phyloP scores from a whole-genome alignment of 371 early-diverging fungal genomes.

The Choanephora cucurbitarum region DNA sequence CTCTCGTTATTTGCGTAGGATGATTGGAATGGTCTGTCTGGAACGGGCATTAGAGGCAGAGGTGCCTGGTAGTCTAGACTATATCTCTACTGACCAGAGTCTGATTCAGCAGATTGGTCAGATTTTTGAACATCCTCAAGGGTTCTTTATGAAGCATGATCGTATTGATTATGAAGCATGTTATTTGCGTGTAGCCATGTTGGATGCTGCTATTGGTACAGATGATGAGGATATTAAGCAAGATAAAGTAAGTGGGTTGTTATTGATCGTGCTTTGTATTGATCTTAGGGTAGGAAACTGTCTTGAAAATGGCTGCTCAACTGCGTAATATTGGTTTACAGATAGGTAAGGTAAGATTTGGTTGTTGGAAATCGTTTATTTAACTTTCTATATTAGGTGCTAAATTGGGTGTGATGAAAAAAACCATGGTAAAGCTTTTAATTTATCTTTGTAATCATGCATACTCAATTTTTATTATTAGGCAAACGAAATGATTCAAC shows the following conservation, averaged over 20 bases:
- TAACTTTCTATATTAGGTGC: no score
- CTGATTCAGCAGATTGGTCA: slow-evolving; percentile 8
- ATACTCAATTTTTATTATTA: slow-evolving; percentile 5
- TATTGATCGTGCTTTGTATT: no score
- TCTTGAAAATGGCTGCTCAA: slow-evolving; percentile 21
- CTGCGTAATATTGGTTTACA: slow-evolving; percentile 27
- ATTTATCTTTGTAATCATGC: no score
- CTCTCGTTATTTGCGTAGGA: slow-evolving; percentile 25
- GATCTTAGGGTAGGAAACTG: slow-evolving; percentile 10
- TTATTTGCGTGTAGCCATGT: slow-evolving; percentile 16
- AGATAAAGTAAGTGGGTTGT: slow-evolving; percentile 20
- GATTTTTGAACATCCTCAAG: slow-evolving; percentile 20
- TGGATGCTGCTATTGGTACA: slow-evolving; percentile 37
- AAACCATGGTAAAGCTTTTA: slow-evolving; percentile 28
- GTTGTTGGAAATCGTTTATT: no score
- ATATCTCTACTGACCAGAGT: slow-evolving; percentile 12
- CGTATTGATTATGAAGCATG: slow-evolving; percentile 27
- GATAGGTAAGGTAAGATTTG: slow-evolving; percentile 28
- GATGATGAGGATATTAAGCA: slow-evolving; percentile 27
- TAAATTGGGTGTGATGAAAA: slow-evolving; percentile 30
- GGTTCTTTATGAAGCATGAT: slow-evolving; percentile 20
- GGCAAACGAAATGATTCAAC: slow-evolving; percentile 44
- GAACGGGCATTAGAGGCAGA: slow-evolving; percentile 21
- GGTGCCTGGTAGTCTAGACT: slow-evolving; percentile 15
- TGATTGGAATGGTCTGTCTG: slow-evolving; percentile 25